Conservation (phyloP, 108 stramenopile genomes). For the Nitzschia sp. region DNA sequence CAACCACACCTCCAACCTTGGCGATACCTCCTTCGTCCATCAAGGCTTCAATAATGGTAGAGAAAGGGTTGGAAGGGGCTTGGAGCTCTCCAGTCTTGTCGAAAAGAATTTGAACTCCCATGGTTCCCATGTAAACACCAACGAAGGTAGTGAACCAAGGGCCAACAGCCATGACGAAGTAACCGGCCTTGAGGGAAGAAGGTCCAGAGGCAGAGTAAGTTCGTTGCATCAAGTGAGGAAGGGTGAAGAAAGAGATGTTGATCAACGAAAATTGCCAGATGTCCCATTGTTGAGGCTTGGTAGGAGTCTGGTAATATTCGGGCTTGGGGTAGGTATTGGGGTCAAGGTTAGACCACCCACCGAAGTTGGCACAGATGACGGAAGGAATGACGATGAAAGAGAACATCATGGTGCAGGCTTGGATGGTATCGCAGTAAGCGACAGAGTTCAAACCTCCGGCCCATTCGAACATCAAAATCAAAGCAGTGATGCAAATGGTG, state of each 20-base stretch:
- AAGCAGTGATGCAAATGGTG: constrained; percentile 23
- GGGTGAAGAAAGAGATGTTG: constrained; percentile 40
- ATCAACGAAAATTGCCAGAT: constrained; percentile 39
- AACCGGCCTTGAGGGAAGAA: constrained; percentile 28
- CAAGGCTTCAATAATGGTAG: constrained; percentile 21
- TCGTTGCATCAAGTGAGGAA: constrained; percentile 41
- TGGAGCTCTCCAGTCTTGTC: constrained; percentile 1
- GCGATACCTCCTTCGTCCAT: constrained; percentile 24
- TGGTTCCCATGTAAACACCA: constrained; percentile 40
- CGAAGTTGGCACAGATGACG: constrained; percentile 20
- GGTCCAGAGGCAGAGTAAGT: constrained; percentile 35
- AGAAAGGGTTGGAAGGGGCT: constrained; percentile 5
- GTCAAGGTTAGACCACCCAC: constrained; percentile 36
- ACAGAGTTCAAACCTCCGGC: constrained; percentile 30
- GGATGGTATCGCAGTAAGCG: constrained; percentile 30
- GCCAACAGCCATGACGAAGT: constrained; percentile 8
- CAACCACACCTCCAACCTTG: constrained; percentile 27
- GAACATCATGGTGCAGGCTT: constrained; percentile 31
- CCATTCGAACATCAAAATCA: constrained; percentile 42
- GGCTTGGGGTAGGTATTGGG: constrained; percentile 26
- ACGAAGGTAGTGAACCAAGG: constrained; percentile 35
- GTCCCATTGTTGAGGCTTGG: constrained; percentile 22
- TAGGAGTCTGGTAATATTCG: constrained; percentile 36
- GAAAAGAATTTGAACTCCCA: constrained; percentile 33
- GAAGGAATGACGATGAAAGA: constrained; percentile 27